These are phyloP conservation scores for peach (Prunus persica) DNA, from an alignment of 306 rosid genomes.

Conservation along the genomic window DNA sequence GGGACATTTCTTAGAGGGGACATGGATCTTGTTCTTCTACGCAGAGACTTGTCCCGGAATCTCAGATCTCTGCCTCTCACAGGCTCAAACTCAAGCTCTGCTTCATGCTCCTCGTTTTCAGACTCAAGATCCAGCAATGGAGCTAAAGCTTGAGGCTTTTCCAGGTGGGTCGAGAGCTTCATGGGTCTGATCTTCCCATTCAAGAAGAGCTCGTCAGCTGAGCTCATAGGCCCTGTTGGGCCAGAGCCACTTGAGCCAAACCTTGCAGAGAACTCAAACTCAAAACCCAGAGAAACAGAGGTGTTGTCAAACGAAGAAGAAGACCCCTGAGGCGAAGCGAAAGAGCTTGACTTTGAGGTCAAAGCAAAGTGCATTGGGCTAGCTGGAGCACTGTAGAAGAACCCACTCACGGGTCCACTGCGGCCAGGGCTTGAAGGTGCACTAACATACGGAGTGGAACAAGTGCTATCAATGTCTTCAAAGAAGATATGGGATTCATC, in stretches of 20 bases:
- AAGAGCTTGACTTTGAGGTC: conserved; percentile 27
- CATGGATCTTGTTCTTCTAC: conserved; percentile 90
- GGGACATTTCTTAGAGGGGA: conserved; percentile 66
- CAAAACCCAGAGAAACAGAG: conserved; percentile 44
- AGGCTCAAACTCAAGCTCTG: conserved; percentile 12
- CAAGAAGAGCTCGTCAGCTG: conserved; percentile 87
- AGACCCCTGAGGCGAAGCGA: neutral
- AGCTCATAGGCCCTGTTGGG: conserved; percentile 69
- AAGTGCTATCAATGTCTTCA: conserved; percentile 73
- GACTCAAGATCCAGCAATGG: conserved; percentile 79
- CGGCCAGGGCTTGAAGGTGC: conserved; percentile 97
- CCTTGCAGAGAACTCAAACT: conserved; percentile 88
- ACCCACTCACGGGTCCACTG: conserved; percentile 42
- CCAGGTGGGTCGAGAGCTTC: conserved; percentile 79
- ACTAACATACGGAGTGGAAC: conserved; percentile 93
- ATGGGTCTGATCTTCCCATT: conserved; percentile 97
- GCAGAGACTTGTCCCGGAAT: conserved; percentile 52
- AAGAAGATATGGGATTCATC: conserved; percentile 15
- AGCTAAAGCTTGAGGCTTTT: conserved; percentile 65
- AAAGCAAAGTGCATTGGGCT: conserved; percentile 87
- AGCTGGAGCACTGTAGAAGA: conserved; percentile 92
- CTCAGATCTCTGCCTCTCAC: conserved; percentile 89
- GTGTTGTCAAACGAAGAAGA: conserved; percentile 13
- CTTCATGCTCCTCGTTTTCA: conserved; percentile 36
- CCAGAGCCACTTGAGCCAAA: conserved; percentile 43